Percentiles rank a stretch among this genome's conserved stretches.
These are phyloP conservation scores for Rhynchosporium graminicola DNA, from an alignment of 2,329 filamentous ascomycete genomes.

Conservation along the genomic window DNA sequence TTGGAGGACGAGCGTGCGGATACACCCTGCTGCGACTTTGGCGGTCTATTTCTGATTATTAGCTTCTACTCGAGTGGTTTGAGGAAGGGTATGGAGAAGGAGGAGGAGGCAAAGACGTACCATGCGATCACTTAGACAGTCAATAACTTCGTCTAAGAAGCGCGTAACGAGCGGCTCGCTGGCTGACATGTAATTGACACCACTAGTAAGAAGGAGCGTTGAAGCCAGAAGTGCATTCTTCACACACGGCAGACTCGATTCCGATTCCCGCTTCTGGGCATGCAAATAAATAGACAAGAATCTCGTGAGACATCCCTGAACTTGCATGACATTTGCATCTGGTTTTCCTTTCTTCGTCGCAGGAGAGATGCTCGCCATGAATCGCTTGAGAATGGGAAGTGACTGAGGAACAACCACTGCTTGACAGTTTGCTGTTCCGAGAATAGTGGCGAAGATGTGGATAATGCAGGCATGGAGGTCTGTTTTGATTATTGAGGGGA, in stretches of 20 bases:
- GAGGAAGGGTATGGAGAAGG: background rate
- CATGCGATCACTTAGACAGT: conserved; percentile 79
- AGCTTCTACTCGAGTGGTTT: conserved; percentile 15
- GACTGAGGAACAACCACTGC: conserved; percentile 85
- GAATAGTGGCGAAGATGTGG: conserved; percentile 92
- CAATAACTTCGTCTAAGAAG: conserved; percentile 78
- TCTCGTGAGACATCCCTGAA: conserved; percentile 78
- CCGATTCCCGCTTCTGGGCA: conserved; percentile 71
- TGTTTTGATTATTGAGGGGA: conserved; percentile 93
- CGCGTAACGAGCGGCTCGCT: conserved; percentile 73
- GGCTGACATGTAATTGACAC: conserved; percentile 70
- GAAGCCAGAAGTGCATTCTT: conserved; percentile 89
- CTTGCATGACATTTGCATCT: conserved; percentile 50
- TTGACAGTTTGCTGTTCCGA: conserved; percentile 86
- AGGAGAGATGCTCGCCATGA: conserved; percentile 72
- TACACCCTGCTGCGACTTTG: conserved; percentile 87
- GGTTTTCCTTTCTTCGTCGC: conserved; percentile 46
- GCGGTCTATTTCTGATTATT: conserved; percentile 59
- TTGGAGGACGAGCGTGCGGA: conserved; percentile 78
- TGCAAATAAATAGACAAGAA: conserved; percentile 79
- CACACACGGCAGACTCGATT: conserved; percentile 81
- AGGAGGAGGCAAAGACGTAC: conserved; percentile 43
- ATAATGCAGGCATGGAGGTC: conserved; percentile 96
- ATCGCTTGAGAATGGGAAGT: conserved; percentile 87
- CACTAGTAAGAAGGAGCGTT: conserved; percentile 85